Conservation (phyloP, 2,329 filamentous ascomycete species). For the Fusarium odoratissimum region DNA sequence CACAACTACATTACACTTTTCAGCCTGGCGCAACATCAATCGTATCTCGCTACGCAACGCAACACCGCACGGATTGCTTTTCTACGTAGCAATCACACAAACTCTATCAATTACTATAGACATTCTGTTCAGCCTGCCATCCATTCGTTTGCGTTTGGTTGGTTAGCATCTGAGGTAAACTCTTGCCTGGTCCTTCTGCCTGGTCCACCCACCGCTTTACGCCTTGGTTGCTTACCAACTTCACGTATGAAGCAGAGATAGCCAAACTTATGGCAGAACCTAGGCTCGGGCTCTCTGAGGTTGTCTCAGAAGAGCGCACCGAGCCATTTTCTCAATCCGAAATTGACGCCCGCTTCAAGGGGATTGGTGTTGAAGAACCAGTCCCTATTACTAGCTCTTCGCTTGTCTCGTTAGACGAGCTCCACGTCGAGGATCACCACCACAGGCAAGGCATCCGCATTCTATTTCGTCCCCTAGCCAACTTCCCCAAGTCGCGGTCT, state of each 20-base stretch:
- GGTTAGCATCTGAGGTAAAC: slow-evolving; percentile 42
- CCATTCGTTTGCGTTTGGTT: slow-evolving; percentile 36
- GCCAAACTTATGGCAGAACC: slow-evolving; percentile 59
- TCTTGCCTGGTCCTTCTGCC: slow-evolving; percentile 34
- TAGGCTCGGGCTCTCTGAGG: slow-evolving; percentile 53
- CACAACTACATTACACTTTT: slow-evolving; percentile 31
- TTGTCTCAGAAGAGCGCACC: slow-evolving; percentile 63
- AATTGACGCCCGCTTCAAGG: slow-evolving; percentile 61
- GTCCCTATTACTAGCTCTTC: slow-evolving; percentile 53
- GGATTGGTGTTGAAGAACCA: slow-evolving; percentile 58
- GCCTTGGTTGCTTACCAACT: slow-evolving; percentile 43
- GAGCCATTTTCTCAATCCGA: slow-evolving; percentile 69
- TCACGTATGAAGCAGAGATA: slow-evolving; percentile 47
- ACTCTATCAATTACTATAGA: slow-evolving; percentile 11
- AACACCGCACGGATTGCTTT: slow-evolving; percentile 27
- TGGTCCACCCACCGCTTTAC: slow-evolving; percentile 27
- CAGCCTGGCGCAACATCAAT: slow-evolving; percentile 38
- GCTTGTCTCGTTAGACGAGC: slow-evolving; percentile 64
- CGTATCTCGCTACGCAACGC: slow-evolving; percentile 31
- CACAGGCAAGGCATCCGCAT: slow-evolving; percentile 68
- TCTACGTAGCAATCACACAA: slow-evolving; percentile 33
- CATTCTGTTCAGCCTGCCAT: slow-evolving; percentile 25
- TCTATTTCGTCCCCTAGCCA: slow-evolving; percentile 65
- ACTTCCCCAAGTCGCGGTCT: slow-evolving; percentile 62
- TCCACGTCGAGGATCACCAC: slow-evolving; percentile 63